Percentiles rank a stretch among this genome's conserved stretches.
Evolutionary conservation across 179 eudicot species (phyloP).

Genomic region (Corrigiola litoralis): DNA sequence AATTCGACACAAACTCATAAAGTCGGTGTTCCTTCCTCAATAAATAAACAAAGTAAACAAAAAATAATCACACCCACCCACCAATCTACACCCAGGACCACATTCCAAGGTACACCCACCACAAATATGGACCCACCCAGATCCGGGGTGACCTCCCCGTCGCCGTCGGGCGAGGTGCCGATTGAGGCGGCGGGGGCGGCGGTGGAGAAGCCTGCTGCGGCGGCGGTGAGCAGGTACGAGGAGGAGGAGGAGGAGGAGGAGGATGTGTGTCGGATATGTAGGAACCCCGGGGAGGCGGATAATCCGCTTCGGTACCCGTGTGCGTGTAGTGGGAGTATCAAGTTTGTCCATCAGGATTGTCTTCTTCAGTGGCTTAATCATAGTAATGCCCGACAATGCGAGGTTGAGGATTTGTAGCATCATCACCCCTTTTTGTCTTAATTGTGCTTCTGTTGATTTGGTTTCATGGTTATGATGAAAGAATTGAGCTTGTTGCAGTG

Average conservation of each 20-base stretch:
- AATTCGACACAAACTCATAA: no score
- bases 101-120: slow-evolving; percentile 1
- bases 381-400: slow-evolving; percentile 94
- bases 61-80: background rate
- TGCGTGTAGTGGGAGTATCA: slow-evolving; percentile 96
- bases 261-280: slow-evolving; percentile 91
- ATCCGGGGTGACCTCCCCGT: slow-evolving; percentile 21
- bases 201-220: background rate
- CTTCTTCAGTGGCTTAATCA: slow-evolving; percentile 99
- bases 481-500: no score
- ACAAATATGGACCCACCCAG: background rate
- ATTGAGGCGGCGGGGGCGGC: slow-evolving; percentile 20
- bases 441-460: background rate
- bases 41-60: background rate
- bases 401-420: slow-evolving; percentile 38
- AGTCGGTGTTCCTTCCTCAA: background rate
- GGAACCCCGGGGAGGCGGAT: slow-evolving; percentile 84
- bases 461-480: no score
- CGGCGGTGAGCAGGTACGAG: background rate
- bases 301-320: slow-evolving; percentile 89
- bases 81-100: background rate
- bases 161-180: slow-evolving; percentile 8
- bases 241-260: slow-evolving; percentile 69
- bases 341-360: slow-evolving; percentile 95
- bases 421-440: background rate